These are phyloP conservation scores for Termitomyces sp. DNA, from an alignment of 768 basidiomycete species.

Conservation along the genomic window DNA sequence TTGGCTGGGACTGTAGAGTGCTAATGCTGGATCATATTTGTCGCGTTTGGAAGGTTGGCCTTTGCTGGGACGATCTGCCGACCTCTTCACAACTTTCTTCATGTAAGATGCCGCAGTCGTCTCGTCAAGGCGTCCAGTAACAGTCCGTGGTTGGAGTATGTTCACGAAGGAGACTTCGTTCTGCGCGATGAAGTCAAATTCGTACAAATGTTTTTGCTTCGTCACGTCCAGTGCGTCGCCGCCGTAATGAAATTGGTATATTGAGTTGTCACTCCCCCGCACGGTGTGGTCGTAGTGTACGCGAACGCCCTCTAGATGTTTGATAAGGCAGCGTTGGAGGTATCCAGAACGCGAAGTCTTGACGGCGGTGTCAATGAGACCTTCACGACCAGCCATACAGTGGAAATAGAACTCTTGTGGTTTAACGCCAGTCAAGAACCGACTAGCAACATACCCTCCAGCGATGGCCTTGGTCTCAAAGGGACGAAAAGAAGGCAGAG, in stretches of 20 bases:
- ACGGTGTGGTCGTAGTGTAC: slow-evolving; percentile 99
- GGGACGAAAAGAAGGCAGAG: slow-evolving; percentile 91
- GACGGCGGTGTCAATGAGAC: slow-evolving; percentile 97
- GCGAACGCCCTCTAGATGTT: slow-evolving; percentile 94
- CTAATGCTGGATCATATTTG: slow-evolving; percentile 65
- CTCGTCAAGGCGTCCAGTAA: slow-evolving; percentile 56
- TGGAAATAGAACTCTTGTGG: slow-evolving; percentile 99
- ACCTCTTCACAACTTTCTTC: slow-evolving; percentile 85
- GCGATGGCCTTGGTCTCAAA: slow-evolving; percentile 99
- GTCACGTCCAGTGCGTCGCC: slow-evolving; percentile 96
- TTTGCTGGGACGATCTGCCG: slow-evolving; percentile 22
- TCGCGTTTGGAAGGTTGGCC: slow-evolving; percentile 34
- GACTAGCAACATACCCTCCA: slow-evolving; percentile 96
- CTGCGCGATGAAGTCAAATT: slow-evolving; percentile 90
- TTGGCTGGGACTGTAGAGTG: slow-evolving; percentile 70
- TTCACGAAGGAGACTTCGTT: slow-evolving; percentile 79
- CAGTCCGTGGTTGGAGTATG: slow-evolving; percentile 55
- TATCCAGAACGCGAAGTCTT: slow-evolving; percentile 99
- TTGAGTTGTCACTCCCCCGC: slow-evolving; percentile 86
- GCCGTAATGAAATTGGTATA: slow-evolving; percentile 96
- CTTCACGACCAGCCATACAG: slow-evolving; percentile 99
- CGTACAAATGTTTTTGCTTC: slow-evolving; percentile 90
- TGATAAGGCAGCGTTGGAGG: slow-evolving; percentile 95
- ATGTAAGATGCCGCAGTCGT: slow-evolving; percentile 69
- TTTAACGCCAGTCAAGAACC: slow-evolving; percentile 96